Evolutionary conservation across 2,329 filamentous ascomycete species (phyloP).

Genomic region (Nemania sp.): DNA sequence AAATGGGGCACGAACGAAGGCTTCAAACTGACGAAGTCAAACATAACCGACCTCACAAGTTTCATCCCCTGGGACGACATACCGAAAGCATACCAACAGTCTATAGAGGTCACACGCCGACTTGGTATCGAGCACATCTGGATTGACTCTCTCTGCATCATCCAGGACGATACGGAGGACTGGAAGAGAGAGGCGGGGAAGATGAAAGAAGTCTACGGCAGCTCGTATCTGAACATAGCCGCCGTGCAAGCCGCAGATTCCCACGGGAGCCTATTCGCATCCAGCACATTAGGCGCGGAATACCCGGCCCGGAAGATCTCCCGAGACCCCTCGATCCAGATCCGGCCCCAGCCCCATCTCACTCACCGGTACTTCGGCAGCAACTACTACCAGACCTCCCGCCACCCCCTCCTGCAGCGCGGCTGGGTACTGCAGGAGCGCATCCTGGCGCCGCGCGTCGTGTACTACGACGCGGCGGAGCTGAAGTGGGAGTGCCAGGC

Average conservation of each 20-base stretch:
- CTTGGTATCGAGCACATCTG: slow-evolving; percentile 39
- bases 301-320: slow-evolving; percentile 8
- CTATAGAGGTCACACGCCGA: slow-evolving; percentile 33
- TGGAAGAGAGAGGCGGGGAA: slow-evolving; percentile 33
- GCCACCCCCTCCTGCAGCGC: slow-evolving; percentile 7
- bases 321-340: background rate
- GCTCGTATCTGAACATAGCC: slow-evolving; percentile 29
- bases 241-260: slow-evolving; percentile 15
- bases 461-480: slow-evolving; percentile 19
- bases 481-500: slow-evolving; percentile 22
- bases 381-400: slow-evolving; percentile 2
- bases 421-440: slow-evolving; percentile 25
- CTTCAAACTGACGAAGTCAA: slow-evolving; percentile 17
- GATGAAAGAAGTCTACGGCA: slow-evolving; percentile 30
- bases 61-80: slow-evolving; percentile 17
- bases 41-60: background rate
- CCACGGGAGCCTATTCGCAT: slow-evolving; percentile 6
- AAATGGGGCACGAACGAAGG: slow-evolving; percentile 19
- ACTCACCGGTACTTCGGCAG: slow-evolving; percentile 17
- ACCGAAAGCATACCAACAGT: slow-evolving; percentile 36
- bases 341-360: slow-evolving; percentile 12
- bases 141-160: slow-evolving; percentile 39
- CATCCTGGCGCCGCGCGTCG: slow-evolving; percentile 14
- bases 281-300: background rate
- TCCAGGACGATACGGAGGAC: slow-evolving; percentile 27